Conservation (phyloP, 441 rosid genomes). For the Corymbia citriodora region DNA sequence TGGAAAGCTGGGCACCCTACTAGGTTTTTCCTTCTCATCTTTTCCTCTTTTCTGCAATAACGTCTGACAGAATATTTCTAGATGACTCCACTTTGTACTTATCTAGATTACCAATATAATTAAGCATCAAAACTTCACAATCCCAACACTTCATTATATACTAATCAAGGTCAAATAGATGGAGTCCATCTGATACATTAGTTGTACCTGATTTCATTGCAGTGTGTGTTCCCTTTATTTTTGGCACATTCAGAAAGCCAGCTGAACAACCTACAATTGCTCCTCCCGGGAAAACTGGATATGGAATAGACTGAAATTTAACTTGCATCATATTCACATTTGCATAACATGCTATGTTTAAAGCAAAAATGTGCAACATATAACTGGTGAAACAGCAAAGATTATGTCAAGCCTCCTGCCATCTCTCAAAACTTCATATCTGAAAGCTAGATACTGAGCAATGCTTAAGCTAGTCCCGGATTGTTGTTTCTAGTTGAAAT, state of each 20-base stretch:
- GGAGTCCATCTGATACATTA: not conserved
- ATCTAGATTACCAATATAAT: not conserved
- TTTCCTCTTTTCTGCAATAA: not conserved
- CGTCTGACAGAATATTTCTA: not conserved
- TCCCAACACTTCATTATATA: not conserved
- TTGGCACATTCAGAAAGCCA: slow-evolving; percentile 95
- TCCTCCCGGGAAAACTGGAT: slow-evolving; percentile 99
- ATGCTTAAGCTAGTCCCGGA: not conserved
- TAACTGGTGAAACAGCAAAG: not conserved
- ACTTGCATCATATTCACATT: slow-evolving; percentile 68
- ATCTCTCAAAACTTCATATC: not conserved
- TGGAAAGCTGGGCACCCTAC: not conserved
- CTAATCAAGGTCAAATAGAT: not conserved
- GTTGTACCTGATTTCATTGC: slow-evolving; percentile 94
- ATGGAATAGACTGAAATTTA: slow-evolving; percentile 98
- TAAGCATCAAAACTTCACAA: not conserved
- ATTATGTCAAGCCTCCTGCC: not conserved
- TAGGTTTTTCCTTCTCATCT: not conserved
- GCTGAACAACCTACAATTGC: slow-evolving; percentile 96
- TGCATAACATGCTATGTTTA: slow-evolving; percentile 16
- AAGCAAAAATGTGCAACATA: not conserved
- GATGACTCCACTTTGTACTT: not conserved
- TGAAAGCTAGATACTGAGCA: not conserved
- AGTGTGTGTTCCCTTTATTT: slow-evolving; percentile 97
- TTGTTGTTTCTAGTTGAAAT: not conserved